These are phyloP conservation scores for Oryza brachyantha DNA, from an alignment of 176 grass and related monocot species.

Conservation along the genomic window DNA sequence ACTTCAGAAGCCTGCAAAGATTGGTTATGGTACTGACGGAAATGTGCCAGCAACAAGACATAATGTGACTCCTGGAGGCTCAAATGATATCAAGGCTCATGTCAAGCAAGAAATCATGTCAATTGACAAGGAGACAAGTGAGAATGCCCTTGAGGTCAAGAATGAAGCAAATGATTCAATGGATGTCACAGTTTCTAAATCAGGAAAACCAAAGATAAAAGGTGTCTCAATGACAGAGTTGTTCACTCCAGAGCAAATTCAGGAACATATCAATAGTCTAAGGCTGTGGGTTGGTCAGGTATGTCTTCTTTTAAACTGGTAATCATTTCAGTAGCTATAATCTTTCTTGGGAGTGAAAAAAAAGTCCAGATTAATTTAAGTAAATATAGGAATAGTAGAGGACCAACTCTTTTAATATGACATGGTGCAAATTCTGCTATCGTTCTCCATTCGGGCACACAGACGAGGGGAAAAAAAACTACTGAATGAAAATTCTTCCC, in stretches of 20 bases:
- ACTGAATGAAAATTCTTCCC: not conserved
- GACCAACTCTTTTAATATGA: not conserved
- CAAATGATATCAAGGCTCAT: constrained; percentile 47
- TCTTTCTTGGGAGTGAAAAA: not conserved
- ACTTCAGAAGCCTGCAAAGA: constrained; percentile 42
- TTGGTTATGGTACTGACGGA: constrained; percentile 45
- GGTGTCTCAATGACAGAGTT: constrained; percentile 96
- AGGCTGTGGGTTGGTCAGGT: constrained; percentile 99
- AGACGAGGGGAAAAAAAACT: not conserved
- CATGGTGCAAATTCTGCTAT: constrained; percentile 6
- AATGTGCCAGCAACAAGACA: constrained; percentile 42
- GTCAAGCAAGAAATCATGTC: constrained; percentile 74
- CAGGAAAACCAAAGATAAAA: constrained; percentile 97
- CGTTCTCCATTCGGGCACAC: not conserved
- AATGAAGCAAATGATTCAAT: constrained; percentile 66
- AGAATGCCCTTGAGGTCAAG: constrained; percentile 59
- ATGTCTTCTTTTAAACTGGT: constrained; percentile 13
- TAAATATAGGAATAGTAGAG: not conserved
- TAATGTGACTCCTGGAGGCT: constrained; percentile 49
- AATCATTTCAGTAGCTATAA: not conserved
- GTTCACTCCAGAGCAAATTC: constrained; percentile 96
- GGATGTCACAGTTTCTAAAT: constrained; percentile 68
- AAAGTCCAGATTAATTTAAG: constrained; percentile 18
- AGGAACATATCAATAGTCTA: constrained; percentile 81
- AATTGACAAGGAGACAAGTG: constrained; percentile 53